Evolutionary conservation across 495 filamentous ascomycete species (phyloP), one percentile per base, ranked within the genome.

Genomic region (Hamigera avellanea): DNA sequence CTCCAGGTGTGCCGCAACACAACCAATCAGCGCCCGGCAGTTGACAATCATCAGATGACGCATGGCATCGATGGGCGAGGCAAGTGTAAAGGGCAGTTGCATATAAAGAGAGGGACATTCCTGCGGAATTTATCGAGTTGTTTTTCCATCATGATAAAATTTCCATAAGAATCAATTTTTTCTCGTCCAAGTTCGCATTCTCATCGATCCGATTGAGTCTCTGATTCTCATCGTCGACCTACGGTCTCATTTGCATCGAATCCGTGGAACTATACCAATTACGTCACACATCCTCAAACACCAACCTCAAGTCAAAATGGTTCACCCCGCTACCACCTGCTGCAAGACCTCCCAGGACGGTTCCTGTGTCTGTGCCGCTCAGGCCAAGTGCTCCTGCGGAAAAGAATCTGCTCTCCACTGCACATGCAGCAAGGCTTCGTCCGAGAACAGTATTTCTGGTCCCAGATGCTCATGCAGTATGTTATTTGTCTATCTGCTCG

Each of bases 361-460:
- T 33, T 48, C 44, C 38, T 81, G 76, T 48, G 64, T 73, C 53
- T 81, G 77, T 42, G 76, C 76, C 15, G 61, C 69, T 15, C 68
- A 80, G 48, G 76, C 76, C 40, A 70, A 59, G 45, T 95, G 88
- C 74, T 89, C 85, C 12, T 96, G 89, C 53, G 89, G 89, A 46
- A 72, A 88, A 64, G 72, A 88, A 50, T 73, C 74, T 6, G 89
- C 89, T 29, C 74, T 94, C 38, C 69, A 84, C 53, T 96, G 89
- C 70, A 78, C 65, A 37, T 96, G 89, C 67, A 78, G 76, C 54
- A 86, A 82, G 55, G 75, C 86, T 6, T 43, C 69, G 2, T 56
- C 69, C 3, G 89, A 96, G 72, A 95, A 95, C 66, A 51, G 55
- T 3, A 40, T 80, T 18, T 56, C 62, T 3, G 85, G 83, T n/a